Base-by-base conservation (phyloP, 2,329 filamentous ascomycete species). In the Fusarium beomiforme region DNA sequence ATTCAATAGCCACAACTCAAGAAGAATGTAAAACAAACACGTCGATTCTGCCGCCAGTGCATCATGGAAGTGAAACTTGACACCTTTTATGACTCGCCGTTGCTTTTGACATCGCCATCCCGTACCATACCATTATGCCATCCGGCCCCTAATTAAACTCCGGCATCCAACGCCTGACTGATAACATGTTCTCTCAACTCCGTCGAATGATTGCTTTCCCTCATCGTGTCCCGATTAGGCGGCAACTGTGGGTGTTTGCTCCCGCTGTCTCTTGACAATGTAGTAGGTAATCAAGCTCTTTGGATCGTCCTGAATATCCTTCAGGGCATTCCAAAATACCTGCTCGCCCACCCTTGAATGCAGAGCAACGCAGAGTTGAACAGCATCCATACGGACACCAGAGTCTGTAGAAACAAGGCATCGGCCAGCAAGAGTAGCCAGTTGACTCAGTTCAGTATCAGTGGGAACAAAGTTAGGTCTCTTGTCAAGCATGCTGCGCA, bases 251-350 rank as follows among this genome's bases (percentile, higher is more conserved):
- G 68, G 61, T 33, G 67, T 74, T 62, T 79, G 78, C 80, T 91
- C 89, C 56, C 89, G 83, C 80, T 91, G 89, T 78, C 86, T 85
- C 84, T 91, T 91, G 42, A 92, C 92, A 76, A 94, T 91, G 79
- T 94, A 95, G 78, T 95, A 95, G 13, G 91, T 94, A 75, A 95
- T 90, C 67, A 95, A 80, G 72, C 91, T 94, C 83, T 93, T 89
- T 24, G 92, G 89, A 71, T 93, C 92, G 71, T 94, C 92, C 76
- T 88, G 87, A 34, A 92, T 85, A 13, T 83, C 86, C 62, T 85
- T 88, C 75, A 94, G 84, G 26, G 86, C 86, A 36, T 86, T 86
- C 92, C 92, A 95, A 78, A 95, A 95, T 33, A 76, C 77, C 13
- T 75, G 80, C 59, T 91, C 89, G 16, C 89, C 89, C 12, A 91